A percentile compares a stretch with the other conserved stretches of the same genome.
Evolutionary conservation across 83 land plant species (phyloP).

Genomic region (Picea abies): DNA sequence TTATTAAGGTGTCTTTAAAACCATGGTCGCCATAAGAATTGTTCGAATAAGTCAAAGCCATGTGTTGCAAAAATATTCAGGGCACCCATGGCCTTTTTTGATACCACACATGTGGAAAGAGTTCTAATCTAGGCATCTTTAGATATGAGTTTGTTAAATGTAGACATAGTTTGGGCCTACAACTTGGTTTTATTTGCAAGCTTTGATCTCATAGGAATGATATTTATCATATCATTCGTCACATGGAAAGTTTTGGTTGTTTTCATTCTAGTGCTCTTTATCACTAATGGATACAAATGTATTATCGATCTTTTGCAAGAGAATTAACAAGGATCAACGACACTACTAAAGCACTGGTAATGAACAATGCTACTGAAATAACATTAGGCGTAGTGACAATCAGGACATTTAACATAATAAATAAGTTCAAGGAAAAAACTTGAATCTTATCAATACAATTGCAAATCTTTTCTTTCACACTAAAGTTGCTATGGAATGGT

Average conservation of each 20-base stretch:
- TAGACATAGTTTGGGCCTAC: conserved; percentile 50
- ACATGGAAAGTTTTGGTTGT: conserved; percentile 73
- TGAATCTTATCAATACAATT: conserved; percentile 10
- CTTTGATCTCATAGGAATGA: conserved; percentile 33
- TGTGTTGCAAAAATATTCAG: no score
- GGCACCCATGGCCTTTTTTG: no score
- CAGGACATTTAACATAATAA: conserved; percentile 12
- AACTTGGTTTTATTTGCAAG: conserved; percentile 28
- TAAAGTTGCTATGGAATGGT: no score
- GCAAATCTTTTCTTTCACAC: no score
- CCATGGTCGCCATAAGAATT: no score
- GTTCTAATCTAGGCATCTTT: conserved; percentile 80
- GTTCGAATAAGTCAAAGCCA: no score
- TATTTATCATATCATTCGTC: conserved; percentile 50
- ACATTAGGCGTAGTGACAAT: neutral
- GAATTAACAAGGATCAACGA: conserved; percentile 37
- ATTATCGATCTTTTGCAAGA: no score
- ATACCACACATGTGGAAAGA: no score
- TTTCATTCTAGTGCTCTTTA: conserved; percentile 4
- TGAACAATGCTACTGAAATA: conserved; percentile 78
- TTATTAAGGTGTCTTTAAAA: no score
- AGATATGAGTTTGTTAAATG: conserved; percentile 61
- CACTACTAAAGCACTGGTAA: conserved; percentile 88
- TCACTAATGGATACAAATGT: no score
- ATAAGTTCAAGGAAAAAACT: conserved; percentile 54